Evolutionary conservation across 345 rosid genomes (phyloP), one percentile per base, ranked within the genome.

Genomic region (Melastoma malabathricum): DNA sequence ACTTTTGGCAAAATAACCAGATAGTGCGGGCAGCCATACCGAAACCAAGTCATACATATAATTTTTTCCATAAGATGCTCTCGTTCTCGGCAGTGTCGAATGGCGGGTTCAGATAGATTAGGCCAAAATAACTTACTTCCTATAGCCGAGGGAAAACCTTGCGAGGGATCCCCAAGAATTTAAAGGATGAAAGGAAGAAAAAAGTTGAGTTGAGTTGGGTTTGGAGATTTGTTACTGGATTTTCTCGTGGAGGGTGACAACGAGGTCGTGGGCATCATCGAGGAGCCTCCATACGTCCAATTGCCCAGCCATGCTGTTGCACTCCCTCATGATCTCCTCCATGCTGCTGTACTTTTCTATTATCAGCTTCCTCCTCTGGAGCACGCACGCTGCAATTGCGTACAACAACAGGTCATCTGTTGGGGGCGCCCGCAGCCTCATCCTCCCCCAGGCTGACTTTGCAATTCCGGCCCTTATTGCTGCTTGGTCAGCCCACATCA

Each of bases 201-300:
- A 38, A 43, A 18, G 25, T 22, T 22, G 25, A 15, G 16, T 16
- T 15, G 18, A 46, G 22, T 14, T 1, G 43, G 43, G 41, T 17
- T 13, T 6, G 17, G 44, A 20, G 55, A 18, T 4, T 46, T 34
- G 10, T 63, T 43, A 44, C 69, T 67, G 72, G 46, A 90, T 78
- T 80, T 86, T 90, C 66, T 86, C 77, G 18, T 90, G 92, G 55
- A 90, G 78, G 22, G 72, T 74, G 51, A 75, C 92, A 44, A 90
- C 94, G 68, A 82, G 69, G 75, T 83, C 90, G 60, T 90, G 98
- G 9, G 98, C 89, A 72, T 86, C 92, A 18, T 90, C 98, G 18
- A 90, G 76, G 68, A 90, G 98, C 78, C 74, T 90, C 98, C 98
- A 90, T 16, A 90, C 96, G 64, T 82, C 94, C 49, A 90, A 70